Percentiles rank a stretch among this genome's conserved stretches.
These are phyloP conservation scores for Termitomyces bulborhizus DNA, from an alignment of 768 basidiomycete species.

Conservation along the genomic window DNA sequence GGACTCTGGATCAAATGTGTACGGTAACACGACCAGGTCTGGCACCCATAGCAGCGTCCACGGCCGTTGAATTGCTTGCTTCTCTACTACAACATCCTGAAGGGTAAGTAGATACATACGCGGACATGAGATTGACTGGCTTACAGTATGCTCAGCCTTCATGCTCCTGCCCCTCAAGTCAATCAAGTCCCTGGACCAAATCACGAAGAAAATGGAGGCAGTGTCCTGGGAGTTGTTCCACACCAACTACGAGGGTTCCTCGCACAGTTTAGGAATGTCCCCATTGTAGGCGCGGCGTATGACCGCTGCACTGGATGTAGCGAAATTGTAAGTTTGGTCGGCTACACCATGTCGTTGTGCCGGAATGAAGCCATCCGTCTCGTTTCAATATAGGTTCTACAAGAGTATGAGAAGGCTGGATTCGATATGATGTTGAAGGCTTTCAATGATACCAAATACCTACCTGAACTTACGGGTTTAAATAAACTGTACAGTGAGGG, in stretches of 20 bases:
- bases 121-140: not conserved
- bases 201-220: constrained; percentile 27
- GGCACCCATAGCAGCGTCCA: constrained; percentile 87
- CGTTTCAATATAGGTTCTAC: constrained; percentile 50
- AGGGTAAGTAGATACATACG: constrained; percentile 40
- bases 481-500: constrained; percentile 74
- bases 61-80: constrained; percentile 88
- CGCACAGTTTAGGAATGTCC: constrained; percentile 78
- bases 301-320: constrained; percentile 89
- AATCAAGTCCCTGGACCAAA: constrained; percentile 22
- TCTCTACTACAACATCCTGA: constrained; percentile 86
- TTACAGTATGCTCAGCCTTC: constrained; percentile 16
- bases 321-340: constrained; percentile 48
- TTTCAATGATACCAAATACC: constrained; percentile 74
- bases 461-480: constrained; percentile 73
- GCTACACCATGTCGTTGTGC: not conserved
- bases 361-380: not conserved
- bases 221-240: constrained; percentile 82
- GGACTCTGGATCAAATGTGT: constrained; percentile 98
- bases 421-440: constrained; percentile 75
- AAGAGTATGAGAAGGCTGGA: constrained; percentile 77
- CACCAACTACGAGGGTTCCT: constrained; percentile 93
- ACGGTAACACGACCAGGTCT: constrained; percentile 95
- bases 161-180: constrained; percentile 69
- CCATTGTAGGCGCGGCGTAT: constrained; percentile 83